Evolutionary conservation across 495 filamentous ascomycete species (phyloP), one percentile per base, ranked within the genome.

Genomic region (Friedmanniomyces simplex): DNA sequence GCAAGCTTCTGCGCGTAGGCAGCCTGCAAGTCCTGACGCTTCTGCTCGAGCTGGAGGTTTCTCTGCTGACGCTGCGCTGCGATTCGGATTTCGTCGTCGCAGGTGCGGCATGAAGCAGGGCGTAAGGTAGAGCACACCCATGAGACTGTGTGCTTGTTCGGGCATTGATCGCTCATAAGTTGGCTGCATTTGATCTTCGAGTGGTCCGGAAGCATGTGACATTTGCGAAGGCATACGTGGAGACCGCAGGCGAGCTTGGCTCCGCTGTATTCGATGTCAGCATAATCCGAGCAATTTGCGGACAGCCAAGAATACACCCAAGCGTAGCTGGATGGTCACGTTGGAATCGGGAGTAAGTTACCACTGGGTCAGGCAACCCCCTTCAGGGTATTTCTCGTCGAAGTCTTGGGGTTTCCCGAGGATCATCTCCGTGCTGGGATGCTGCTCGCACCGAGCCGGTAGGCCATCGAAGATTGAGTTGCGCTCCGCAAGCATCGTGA

Each of bases 341-440:
- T 39, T 10, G 24, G 39, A 37, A 5, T 54, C 18, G 10, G 0
- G 57, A 13, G 39, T 26, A 70, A 16, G 75, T 55, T 75, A 86
- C 84, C 86, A 90, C 32, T 77, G 78, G 30, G 79, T 73, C 1
- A 67, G 66, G 62, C 86, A 90, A n/a, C 87, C 87, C 1, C 87
- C 87, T 67, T 90, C 86, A 0, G 87, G 87, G 52, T 78, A 82
- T 20, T 78, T 65, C 5, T 60, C 70, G 10, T 81, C 77, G 59
- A 90, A 90, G 24, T 85, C 79, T 2, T 76, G 68, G 0, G 70
- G 64, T 2, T 64, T 72, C 14, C 57, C 57, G 2, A 88, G 54
- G 1, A 82, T 36, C 0, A 72, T 69, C 2, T 58, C 75, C 24
- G 57, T 72, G 1, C 82, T 64, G 0, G 78, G 80, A 68, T 91